Base-by-base conservation (phyloP, 2,329 filamentous ascomycete genomes). In the Calonectria pauciramosa region DNA sequence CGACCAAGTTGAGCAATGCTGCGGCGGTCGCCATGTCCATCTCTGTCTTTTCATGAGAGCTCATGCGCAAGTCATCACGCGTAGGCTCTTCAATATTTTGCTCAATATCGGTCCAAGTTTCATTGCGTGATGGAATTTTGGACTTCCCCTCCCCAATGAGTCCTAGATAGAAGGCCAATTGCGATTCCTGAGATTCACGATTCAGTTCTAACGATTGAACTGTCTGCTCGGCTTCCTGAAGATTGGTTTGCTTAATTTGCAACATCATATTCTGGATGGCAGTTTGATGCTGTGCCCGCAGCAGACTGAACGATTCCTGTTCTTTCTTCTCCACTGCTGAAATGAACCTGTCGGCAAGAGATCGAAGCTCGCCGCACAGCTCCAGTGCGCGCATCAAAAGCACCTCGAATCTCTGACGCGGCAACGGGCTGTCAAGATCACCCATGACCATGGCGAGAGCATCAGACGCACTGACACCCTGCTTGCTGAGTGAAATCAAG, bases 301-400 rank as follows among this genome's bases (percentile, higher is more conserved):
- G 49, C 1, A 65, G 47, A 4, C 54, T 9, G 1, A 72, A 52
- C 10, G 71, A 36, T 32, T 77, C 74, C 2, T 28, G 28, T n/a
- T 77, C 76, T 14, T 51, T 54, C 56, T 68, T 76, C 49, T 76
- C 74, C 16, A 52, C 59, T 6, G 51, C 67, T 1, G 23, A 20
- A 1, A 77, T 60, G 11, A 74, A 52, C 2, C 20, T n/a, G 2
- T 69, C 56, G 3, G 52, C 54, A 1, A 75, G n/a, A 14, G 44
- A 18, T 0, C 63, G 52, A 4, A 76, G 54, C 20, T 76, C 69
- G 1, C 23, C 16, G 26, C 67, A 70, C 14, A 76, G 44, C 8
- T 75, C 75, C 1, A 66, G 26, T 4, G 74, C 72, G n/a, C 36
- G 32, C 16, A n/a, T 11, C 0, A 74, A n/a, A 5, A 76, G 72